phyloP scores from a whole-genome alignment of 2,329 filamentous ascomycete genomes.

The Arthrobotrys megalospora region DNA sequence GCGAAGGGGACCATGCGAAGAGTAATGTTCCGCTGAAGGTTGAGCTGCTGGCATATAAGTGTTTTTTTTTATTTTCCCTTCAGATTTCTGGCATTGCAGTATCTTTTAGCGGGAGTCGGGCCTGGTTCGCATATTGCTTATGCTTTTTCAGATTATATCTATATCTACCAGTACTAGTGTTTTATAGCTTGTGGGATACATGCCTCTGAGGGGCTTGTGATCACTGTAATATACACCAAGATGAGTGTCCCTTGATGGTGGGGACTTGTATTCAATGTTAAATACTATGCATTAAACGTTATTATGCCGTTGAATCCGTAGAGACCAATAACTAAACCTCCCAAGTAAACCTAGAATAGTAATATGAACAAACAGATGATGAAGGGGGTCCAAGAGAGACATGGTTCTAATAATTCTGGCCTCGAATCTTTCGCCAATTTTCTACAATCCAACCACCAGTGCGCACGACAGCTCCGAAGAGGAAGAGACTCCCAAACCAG shows the following conservation, averaged over 20 bases:
- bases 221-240: not conserved
- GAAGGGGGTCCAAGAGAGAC: no score
- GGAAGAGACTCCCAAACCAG: constrained; percentile 17
- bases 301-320: no score
- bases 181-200: no score
- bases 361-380: no score
- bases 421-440: not conserved
- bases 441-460: not conserved
- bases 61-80: not conserved
- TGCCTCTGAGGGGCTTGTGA: not conserved
- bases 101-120: constrained; percentile 54
- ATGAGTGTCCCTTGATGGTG: no score
- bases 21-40: constrained; percentile 45
- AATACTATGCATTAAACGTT: no score
- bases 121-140: not conserved
- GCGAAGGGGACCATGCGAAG: constrained; percentile 52
- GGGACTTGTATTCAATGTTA: no score
- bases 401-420: not conserved
- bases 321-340: no score
- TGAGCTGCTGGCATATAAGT: not conserved
- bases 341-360: no score
- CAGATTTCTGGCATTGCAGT: constrained; percentile 3
- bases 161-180: no score
- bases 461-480: constrained; percentile 12
- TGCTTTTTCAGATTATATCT: not conserved